Evolutionary conservation across 495 filamentous ascomycete genomes (phyloP).

Genomic region (Pseudotulostoma volvatum): DNA sequence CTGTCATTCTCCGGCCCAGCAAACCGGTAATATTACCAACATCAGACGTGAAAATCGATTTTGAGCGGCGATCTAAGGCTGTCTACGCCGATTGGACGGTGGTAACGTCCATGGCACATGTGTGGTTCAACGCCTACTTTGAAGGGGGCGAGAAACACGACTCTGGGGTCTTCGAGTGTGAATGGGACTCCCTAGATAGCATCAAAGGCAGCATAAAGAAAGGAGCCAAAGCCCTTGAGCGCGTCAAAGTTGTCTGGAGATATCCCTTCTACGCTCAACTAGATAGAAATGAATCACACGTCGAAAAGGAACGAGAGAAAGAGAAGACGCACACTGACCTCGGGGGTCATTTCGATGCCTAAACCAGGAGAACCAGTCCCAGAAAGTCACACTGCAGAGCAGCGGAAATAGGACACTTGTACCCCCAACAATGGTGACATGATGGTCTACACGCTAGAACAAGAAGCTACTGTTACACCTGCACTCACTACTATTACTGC

Average conservation of each 20-base stretch:
- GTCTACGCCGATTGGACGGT: constrained; percentile 61
- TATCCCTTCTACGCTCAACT: constrained; percentile 17
- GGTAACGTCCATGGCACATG: constrained; percentile 83
- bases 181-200: constrained; percentile 53
- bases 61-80: constrained; percentile 66
- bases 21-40: constrained; percentile 51
- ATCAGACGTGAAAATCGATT: constrained; percentile 76
- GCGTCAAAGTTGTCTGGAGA: constrained; percentile 75
- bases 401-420: constrained; percentile 40
- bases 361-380: constrained; percentile 44
- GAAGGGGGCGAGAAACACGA: constrained; percentile 57
- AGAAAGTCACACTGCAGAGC: constrained; percentile 53
- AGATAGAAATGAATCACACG: no score
- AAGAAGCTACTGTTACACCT: no score
- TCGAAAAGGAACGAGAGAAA: no score
- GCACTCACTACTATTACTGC: no score
- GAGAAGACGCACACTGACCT: constrained; percentile 9
- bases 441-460: neutral
- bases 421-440: constrained; percentile 17
- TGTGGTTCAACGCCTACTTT: constrained; percentile 94
- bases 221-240: constrained; percentile 66
- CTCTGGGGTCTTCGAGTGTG: constrained; percentile 44
- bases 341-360: constrained; percentile 38
- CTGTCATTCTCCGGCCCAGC: constrained; percentile 63
- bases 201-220: constrained; percentile 68